Conservation (phyloP, 805 yeast genomes). For the Saturnispora saitoi region DNA sequence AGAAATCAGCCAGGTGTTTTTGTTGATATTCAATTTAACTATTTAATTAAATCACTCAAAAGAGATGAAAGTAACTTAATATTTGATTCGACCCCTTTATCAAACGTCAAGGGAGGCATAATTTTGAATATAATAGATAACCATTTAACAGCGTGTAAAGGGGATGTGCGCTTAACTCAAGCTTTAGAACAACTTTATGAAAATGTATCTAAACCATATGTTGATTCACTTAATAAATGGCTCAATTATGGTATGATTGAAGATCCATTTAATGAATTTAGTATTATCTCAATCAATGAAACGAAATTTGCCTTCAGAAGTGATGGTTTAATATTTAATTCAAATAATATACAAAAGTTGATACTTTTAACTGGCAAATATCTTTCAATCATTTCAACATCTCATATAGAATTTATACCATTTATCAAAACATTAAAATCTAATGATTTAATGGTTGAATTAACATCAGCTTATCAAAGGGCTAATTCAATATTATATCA, state of each 20-base stretch:
- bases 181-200: constrained; percentile 48
- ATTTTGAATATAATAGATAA: constrained; percentile 54
- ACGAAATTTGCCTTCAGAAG: constrained; percentile 62
- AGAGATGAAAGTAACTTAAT: constrained; percentile 33
- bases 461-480: not conserved
- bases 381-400: constrained; percentile 48
- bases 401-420: not conserved
- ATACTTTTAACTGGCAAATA: constrained; percentile 79
- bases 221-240: constrained; percentile 72
- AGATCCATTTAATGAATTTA: constrained; percentile 78
- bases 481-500: not conserved
- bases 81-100: constrained; percentile 44
- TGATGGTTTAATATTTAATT: constrained; percentile 55
- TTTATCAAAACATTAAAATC: constrained; percentile 7
- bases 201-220: constrained; percentile 53
- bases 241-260: constrained; percentile 59
- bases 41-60: constrained; percentile 30
- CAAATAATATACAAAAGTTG: constrained; percentile 47
- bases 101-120: constrained; percentile 70
- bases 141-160: constrained; percentile 48
- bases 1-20: constrained; percentile 28
- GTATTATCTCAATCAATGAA: constrained; percentile 65
- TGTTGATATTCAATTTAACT: constrained; percentile 23
- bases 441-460: not conserved
- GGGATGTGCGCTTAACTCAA: constrained; percentile 49